phyloP scores from a whole-genome alignment of 2,329 filamentous ascomycete genomes.

The Pseudogymnoascus sp. region DNA sequence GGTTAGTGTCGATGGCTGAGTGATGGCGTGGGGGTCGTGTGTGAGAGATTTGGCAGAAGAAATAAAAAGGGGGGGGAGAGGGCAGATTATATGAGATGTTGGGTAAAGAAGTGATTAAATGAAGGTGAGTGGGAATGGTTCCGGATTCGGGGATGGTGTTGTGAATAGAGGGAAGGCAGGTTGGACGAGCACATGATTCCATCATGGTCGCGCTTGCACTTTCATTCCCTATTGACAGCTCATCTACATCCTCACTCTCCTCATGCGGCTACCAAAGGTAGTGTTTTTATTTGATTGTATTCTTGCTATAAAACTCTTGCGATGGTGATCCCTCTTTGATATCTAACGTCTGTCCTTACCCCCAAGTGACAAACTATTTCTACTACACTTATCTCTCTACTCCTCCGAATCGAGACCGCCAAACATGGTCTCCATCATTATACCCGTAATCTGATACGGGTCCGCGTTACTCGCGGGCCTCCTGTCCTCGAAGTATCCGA shows the following conservation, averaged over 20 bases:
- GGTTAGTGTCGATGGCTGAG: background rate
- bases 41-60: background rate
- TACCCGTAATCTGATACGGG: constrained; percentile 60
- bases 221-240: background rate
- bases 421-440: constrained; percentile 29
- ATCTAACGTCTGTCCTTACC: constrained; percentile 6
- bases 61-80: too few species aligned
- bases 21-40: background rate
- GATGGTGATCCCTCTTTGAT: background rate
- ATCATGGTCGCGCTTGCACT: background rate
- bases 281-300: constrained; percentile 7
- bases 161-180: background rate
- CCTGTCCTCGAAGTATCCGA: constrained; percentile 88
- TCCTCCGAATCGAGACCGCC: constrained; percentile 7
- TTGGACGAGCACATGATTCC: background rate
- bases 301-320: constrained; percentile 5
- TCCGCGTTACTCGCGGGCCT: constrained; percentile 79
- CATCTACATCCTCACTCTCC: background rate
- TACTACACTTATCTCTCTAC: background rate
- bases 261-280: background rate
- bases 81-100: background rate
- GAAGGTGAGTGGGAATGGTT: background rate
- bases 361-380: constrained; percentile 5
- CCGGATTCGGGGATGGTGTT: background rate
- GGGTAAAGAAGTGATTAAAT: background rate